Conservation (phyloP, 1,284 basidiomycete genomes). For the Peniophora sp. region DNA sequence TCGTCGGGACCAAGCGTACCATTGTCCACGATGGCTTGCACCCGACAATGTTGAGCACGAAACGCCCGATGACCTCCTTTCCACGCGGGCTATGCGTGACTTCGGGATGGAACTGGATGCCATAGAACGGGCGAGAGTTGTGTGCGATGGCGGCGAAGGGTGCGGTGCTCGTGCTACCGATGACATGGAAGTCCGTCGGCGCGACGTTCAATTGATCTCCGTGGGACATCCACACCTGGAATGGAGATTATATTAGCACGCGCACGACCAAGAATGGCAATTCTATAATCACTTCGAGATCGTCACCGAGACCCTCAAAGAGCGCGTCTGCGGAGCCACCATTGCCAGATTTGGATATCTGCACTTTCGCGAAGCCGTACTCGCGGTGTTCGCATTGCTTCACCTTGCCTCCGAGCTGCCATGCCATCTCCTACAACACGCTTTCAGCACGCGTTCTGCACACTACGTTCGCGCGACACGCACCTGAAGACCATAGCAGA, state of each 20-base stretch:
- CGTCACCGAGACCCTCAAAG: conserved; percentile 78
- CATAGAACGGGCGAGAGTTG: conserved; percentile 84
- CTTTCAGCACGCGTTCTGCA: too few species aligned
- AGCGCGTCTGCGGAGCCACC: conserved; percentile 61
- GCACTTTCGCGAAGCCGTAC: conserved; percentile 87
- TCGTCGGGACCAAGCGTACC: conserved; percentile 38
- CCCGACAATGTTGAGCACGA: conserved; percentile 81
- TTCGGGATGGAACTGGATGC: conserved; percentile 99
- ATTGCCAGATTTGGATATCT: conserved; percentile 63
- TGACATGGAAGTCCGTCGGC: conserved; percentile 81
- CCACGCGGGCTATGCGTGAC: conserved; percentile 93
- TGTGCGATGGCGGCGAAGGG: conserved; percentile 95
- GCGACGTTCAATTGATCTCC: conserved; percentile 87
- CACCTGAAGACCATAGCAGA: conserved; percentile 97
- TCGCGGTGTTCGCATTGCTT: conserved; percentile 88
- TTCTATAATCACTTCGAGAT: conserved; percentile 60
- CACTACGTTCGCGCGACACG: conserved; percentile 13
- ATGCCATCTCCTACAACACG: conserved; percentile 80
- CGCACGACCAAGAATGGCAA: neutral
- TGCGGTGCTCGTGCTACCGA: conserved; percentile 83
- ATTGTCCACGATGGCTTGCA: conserved; percentile 91
- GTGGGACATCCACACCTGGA: conserved; percentile 99
- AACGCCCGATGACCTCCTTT: conserved; percentile 85
- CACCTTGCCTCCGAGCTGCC: conserved; percentile 83
- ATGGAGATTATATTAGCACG: conserved; percentile 1